Base-by-base conservation (phyloP, 768 basidiomycete species). In the Tylopilus rubrobrunneus region DNA sequence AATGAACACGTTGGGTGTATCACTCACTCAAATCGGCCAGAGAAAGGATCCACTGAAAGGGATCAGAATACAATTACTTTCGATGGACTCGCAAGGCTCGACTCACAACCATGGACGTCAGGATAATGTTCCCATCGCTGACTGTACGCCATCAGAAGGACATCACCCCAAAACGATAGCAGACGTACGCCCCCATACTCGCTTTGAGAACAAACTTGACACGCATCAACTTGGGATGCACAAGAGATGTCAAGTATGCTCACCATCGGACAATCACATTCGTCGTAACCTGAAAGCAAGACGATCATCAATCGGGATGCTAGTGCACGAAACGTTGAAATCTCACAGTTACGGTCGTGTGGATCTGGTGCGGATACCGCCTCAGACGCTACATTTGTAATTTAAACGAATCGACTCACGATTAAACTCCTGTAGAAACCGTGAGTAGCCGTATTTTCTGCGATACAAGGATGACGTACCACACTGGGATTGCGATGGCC, bases 271-370 rank as follows among this genome's bases (percentile, higher is more conserved):
- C 76, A 41, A 79, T 67, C 56, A 78, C 80, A 58, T 82, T 75
- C 12, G 76, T 75, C 39, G 79, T 48, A 0, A 75, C 72, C 82
- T 84, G 19, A 39, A 52, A 23, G 11, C 51, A 33, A 45, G 31
- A 7, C 7, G 10, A n/a, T 50, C 29, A 3, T 28, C 29, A 14
- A 33, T 39, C 7, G 28, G 43, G 29, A 39, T 2, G 12, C 21
- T 5, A 39, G n/a, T 51, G 7, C 14, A 45, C 14, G 11, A 29
- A 51, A 47, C 15, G 19, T 25, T 15, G 10, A 45, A 10, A 59
- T 50, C 78, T 69, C 55, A 82, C 82, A 8, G 82, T 85, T 7
- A 77, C 70, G 0, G 75, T 66, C 5, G 81, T 79, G 64, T 83
- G 80, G n/a, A 78, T 66, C 82, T 84, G 37, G 25, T 11, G 29